A percentile compares a stretch with the other conserved stretches of the same genome.
Conservation (phyloP, 2,329 filamentous ascomycete genomes). For the Trichoderma sp. region DNA sequence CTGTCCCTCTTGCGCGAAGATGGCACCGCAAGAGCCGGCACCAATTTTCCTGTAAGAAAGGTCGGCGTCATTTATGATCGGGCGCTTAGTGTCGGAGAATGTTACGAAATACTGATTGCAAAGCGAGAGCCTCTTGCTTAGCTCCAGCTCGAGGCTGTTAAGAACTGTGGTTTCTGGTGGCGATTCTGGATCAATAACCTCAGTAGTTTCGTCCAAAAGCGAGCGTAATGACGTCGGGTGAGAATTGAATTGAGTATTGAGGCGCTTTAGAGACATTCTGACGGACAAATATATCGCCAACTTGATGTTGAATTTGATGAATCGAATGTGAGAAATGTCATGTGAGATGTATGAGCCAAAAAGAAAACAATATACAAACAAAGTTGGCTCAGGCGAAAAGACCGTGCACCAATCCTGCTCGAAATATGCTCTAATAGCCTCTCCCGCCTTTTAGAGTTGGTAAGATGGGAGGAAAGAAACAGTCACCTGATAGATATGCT, state of each 20-base stretch:
- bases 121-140: neutral
- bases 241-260: neutral
- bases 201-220: neutral
- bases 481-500: too few relatives aligned
- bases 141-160: neutral
- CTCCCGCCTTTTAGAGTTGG: too few relatives aligned
- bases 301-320: neutral
- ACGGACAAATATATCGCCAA: neutral
- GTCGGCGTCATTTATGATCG: neutral
- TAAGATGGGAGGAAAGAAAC: too few relatives aligned
- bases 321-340: too few relatives aligned
- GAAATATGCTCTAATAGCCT: too few relatives aligned
- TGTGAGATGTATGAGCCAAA: too few relatives aligned
- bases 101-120: neutral
- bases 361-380: too few relatives aligned
- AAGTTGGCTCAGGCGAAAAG: too few relatives aligned
- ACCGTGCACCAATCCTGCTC: too few relatives aligned
- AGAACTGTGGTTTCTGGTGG: neutral
- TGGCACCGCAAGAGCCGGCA: neutral
- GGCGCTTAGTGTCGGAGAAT: neutral
- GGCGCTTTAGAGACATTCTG: neutral
- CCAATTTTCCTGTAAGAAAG: neutral
- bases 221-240: neutral
- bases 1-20: neutral
- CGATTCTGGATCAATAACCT: neutral